Conservation (phyloP, 2,329 filamentous ascomycete species). For the Fusarium zealandicum region DNA sequence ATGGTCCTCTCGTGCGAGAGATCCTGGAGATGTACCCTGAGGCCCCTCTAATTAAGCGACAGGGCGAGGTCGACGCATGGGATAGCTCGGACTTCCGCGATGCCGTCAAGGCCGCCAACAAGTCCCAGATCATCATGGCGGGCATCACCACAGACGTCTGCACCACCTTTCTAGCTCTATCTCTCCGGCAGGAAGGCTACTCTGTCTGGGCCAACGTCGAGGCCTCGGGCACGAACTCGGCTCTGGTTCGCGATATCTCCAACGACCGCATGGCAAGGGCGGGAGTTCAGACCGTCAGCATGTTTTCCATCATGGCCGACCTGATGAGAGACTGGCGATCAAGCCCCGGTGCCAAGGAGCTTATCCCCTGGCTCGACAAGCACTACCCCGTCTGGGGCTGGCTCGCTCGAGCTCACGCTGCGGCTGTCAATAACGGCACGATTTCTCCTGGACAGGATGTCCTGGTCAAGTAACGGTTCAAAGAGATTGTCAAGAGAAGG, state of each 20-base stretch:
- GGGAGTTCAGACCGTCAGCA: slow-evolving; percentile 68
- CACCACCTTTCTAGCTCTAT: slow-evolving; percentile 77
- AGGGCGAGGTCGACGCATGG: slow-evolving; percentile 80
- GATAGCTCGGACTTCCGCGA: slow-evolving; percentile 73
- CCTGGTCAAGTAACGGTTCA: slow-evolving; percentile 9
- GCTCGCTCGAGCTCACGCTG: slow-evolving; percentile 67
- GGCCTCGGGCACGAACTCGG: slow-evolving; percentile 70
- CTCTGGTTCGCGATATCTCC: slow-evolving; percentile 66
- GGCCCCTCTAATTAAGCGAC: slow-evolving; percentile 69
- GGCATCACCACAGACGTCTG: slow-evolving; percentile 80
- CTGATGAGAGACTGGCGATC: slow-evolving; percentile 75
- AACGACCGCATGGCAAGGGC: slow-evolving; percentile 72
- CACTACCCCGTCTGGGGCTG: slow-evolving; percentile 71
- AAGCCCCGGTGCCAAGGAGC: slow-evolving; percentile 58
- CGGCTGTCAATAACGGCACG: slow-evolving; percentile 66
- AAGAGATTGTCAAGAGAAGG: neutral
- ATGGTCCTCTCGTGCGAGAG: slow-evolving; percentile 74
- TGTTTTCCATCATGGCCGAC: slow-evolving; percentile 71
- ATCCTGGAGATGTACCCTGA: slow-evolving; percentile 72
- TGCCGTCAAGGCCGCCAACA: slow-evolving; percentile 69
- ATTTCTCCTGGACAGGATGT: slow-evolving; percentile 61
- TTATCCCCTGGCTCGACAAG: slow-evolving; percentile 70
- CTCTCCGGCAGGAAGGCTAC: slow-evolving; percentile 74
- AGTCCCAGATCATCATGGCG: slow-evolving; percentile 74
- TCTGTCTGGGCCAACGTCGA: slow-evolving; percentile 77